phyloP scores from a whole-genome alignment of 257 asterid species.

The Thymus quinquecostatus region DNA sequence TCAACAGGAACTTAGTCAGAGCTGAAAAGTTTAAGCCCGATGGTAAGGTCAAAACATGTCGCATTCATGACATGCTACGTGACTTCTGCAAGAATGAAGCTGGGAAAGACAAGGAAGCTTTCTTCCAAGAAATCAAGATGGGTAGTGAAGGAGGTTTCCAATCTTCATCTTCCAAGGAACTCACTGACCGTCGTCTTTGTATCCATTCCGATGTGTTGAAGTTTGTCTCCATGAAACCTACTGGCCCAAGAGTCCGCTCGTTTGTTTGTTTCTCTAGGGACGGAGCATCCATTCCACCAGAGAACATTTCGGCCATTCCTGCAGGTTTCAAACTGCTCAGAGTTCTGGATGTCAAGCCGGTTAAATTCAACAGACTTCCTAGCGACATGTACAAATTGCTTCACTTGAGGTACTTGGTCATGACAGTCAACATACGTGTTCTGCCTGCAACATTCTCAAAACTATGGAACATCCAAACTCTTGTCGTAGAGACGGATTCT shows the following conservation, averaged over 20 bases:
- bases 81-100: conserved; percentile 45
- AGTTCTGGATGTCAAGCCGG: conserved; percentile 41
- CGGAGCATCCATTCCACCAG: conserved; percentile 28
- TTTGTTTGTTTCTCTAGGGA: conserved; percentile 36
- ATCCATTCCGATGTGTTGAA: conserved; percentile 36
- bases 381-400: conserved; percentile 34
- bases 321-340: conserved; percentile 44
- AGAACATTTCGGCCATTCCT: conserved; percentile 36
- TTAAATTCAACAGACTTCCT: conserved; percentile 37
- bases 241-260: conserved; percentile 42
- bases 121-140: conserved; percentile 29
- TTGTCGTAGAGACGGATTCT: conserved; percentile 43
- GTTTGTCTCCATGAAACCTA: conserved; percentile 28
- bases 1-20: conserved; percentile 40
- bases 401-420: conserved; percentile 43
- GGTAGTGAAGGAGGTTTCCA: not conserved
- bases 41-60: conserved; percentile 50
- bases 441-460: conserved; percentile 45
- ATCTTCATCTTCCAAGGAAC: not conserved
- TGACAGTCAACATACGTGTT: conserved; percentile 27
- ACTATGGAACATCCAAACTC: conserved; percentile 58
- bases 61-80: conserved; percentile 44
- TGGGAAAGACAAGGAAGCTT: conserved; percentile 17
- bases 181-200: conserved; percentile 37
- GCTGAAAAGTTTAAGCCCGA: conserved; percentile 32